Conservation (phyloP, 371 early-diverging fungal species). For the Mucor lusitanicus region DNA sequence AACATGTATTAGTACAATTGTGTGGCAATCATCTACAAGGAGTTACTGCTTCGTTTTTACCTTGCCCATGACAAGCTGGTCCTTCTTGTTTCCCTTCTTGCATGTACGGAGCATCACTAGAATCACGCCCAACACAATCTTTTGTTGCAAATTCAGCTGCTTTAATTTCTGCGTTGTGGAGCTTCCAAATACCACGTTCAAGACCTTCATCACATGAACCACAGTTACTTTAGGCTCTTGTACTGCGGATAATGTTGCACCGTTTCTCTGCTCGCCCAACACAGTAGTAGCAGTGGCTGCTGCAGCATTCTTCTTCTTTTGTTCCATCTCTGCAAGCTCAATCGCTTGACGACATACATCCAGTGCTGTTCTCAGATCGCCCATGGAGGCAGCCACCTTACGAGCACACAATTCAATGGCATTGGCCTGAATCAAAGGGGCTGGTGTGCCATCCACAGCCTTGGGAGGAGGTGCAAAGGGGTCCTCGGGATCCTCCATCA, state of each 20-base stretch:
- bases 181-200: constrained; percentile 67
- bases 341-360: constrained; percentile 90
- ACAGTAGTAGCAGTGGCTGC: constrained; percentile 6
- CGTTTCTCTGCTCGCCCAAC: constrained; percentile 30
- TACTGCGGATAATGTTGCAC: not conserved
- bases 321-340: constrained; percentile 76
- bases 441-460: constrained; percentile 12
- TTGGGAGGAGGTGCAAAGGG: constrained; percentile 18
- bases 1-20: not conserved
- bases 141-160: constrained; percentile 77
- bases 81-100: constrained; percentile 36
- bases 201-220: constrained; percentile 75
- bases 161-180: constrained; percentile 63
- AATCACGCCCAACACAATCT: constrained; percentile 69
- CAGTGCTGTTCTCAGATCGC: constrained; percentile 89
- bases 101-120: constrained; percentile 38
- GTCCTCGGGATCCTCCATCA: constrained; percentile 24
- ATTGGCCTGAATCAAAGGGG: constrained; percentile 74
- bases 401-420: constrained; percentile 93
- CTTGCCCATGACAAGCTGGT: constrained; percentile 52
- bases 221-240: constrained; percentile 74
- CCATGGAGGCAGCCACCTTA: constrained; percentile 88
- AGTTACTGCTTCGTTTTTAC: constrained; percentile 31
- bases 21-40: constrained; percentile 10
- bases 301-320: constrained; percentile 25